A percentile compares a stretch with the other conserved stretches of the same genome.
Conservation (phyloP, 1,139 yeast genomes). For the Sugiyamaella xylanicola region DNA sequence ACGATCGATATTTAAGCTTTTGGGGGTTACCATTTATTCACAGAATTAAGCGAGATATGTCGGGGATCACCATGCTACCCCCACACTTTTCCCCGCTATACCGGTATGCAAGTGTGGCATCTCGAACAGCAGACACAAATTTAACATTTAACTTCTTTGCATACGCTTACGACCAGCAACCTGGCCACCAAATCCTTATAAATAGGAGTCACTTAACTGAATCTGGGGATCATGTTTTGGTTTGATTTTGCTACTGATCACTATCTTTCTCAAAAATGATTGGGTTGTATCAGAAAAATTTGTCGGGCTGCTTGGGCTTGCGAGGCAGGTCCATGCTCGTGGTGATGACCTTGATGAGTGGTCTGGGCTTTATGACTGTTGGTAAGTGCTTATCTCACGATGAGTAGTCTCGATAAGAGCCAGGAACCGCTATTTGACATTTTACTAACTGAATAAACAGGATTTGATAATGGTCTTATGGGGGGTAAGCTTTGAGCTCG, state of each 20-base stretch:
- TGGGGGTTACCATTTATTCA: not conserved
- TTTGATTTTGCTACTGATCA: not conserved
- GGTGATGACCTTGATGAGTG: constrained; percentile 24
- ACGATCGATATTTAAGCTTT: not conserved
- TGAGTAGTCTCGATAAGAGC: not conserved
- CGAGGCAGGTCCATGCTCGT: constrained; percentile 22
- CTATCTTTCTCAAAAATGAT: constrained; percentile 4
- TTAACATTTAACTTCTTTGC: not conserved
- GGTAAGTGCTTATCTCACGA: constrained; percentile 16
- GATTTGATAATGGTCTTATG: constrained; percentile 27
- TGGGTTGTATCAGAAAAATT: constrained; percentile 18
- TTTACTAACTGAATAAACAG: constrained; percentile 11
- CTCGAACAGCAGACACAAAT: not conserved
- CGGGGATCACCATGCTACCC: not conserved
- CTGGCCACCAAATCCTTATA: not conserved
- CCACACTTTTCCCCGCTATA: not conserved
- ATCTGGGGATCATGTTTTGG: not conserved
- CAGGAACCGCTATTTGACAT: not conserved
- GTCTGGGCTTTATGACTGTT: constrained; percentile 25
- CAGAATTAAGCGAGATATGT: not conserved
- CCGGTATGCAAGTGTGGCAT: not conserved
- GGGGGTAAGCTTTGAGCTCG: constrained; percentile 15
- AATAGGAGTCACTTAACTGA: not conserved
- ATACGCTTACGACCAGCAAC: not conserved
- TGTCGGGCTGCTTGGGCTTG: constrained; percentile 21